Evolutionary conservation across 1,284 basidiomycete genomes (phyloP), one percentile per base, ranked within the genome.

Genomic region (Paramarasmius palmivorus): DNA sequence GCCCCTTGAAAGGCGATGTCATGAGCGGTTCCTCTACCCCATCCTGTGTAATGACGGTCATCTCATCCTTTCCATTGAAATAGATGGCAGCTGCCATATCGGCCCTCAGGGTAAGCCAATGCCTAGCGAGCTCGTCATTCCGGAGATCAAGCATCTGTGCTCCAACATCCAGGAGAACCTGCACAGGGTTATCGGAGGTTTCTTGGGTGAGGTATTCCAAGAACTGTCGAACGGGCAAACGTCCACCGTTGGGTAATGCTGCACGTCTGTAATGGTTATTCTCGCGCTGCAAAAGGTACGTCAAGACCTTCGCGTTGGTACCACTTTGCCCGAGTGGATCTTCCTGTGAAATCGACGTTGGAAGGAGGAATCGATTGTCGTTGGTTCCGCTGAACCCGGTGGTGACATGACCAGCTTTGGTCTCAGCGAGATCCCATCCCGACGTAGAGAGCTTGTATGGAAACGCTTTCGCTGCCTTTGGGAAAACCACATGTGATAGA

Each of bases 301-400:
- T 61, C 15, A 83, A 65, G 1, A 82, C 79, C 51, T 70, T 71
- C 0, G 81, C 81, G 48, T 81, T 82, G 1, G 79, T 82, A n/a
- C 68, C 63, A 0, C 61, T 65, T 54, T 82, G 79, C 26, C 68
- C 65, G 0, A 68, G 57, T 0, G 70, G 70, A 53, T 82, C 77
- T 0, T 59, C 50, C 51, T 83, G 81, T 0, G 56, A 58, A 38
- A 83, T 77, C 1, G 74, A 73, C 0, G 68, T 68, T 0, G 81
- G 81, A 2, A 82, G 64, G 1, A 83, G 63, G 53, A 79, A 74
- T 41, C 65, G 69, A 32, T 74, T 75, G 58, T 83, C 81, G 47
- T 83, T 83, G 1, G 81, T 83, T 6, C 82, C 82, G 41, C 79
- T 83, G 59, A 83, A 84, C 0, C 82, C 82, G 2, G 78, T 83